Evolutionary conservation across 345 rosid species (phyloP).

Genomic region (Hibiscus mutabilis): DNA sequence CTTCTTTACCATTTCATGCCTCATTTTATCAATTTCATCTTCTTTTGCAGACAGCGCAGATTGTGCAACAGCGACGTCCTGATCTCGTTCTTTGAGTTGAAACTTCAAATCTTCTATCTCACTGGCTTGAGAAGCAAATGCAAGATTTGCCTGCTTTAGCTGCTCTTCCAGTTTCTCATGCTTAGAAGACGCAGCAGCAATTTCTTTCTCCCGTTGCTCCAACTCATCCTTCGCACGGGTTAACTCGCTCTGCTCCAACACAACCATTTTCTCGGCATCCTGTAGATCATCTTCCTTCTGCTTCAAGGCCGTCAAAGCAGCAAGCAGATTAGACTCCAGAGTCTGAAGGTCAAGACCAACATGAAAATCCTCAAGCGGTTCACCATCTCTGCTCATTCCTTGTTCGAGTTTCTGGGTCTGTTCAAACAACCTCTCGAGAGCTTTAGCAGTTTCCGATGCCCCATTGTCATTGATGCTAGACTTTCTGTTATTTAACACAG

Average conservation of each 20-base stretch:
- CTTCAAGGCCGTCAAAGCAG: conserved; percentile 55
- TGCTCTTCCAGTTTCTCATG: conserved; percentile 53
- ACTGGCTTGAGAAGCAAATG: conserved; percentile 59
- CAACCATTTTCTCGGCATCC: conserved; percentile 46
- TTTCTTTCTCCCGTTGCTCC: conserved; percentile 40
- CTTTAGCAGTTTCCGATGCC: conserved; percentile 39
- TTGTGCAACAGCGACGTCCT: conserved; percentile 35
- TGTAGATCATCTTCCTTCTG: conserved; percentile 63
- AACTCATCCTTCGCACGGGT: conserved; percentile 47
- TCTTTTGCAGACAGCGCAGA: conserved; percentile 48
- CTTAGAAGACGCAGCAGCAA: conserved; percentile 42
- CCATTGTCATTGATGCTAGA: conserved; percentile 41
- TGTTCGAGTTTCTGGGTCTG: conserved; percentile 58
- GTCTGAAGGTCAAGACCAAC: conserved; percentile 33
- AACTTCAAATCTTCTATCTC: conserved; percentile 60
- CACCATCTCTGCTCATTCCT: conserved; percentile 32
- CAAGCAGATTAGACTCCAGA: conserved; percentile 63
- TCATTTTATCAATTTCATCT: conserved; percentile 46
- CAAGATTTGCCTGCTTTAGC: conserved; percentile 42
- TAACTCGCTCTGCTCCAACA: conserved; percentile 45
- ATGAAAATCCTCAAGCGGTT: conserved; percentile 20
- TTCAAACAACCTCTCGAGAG: conserved; percentile 61
- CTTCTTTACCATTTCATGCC: conserved; percentile 37
- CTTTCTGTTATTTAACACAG: conserved; percentile 36
- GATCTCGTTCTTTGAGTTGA: conserved; percentile 46